phyloP scores from a whole-genome alignment of 1,284 basidiomycete genomes.

The Xanthoconium separans region DNA sequence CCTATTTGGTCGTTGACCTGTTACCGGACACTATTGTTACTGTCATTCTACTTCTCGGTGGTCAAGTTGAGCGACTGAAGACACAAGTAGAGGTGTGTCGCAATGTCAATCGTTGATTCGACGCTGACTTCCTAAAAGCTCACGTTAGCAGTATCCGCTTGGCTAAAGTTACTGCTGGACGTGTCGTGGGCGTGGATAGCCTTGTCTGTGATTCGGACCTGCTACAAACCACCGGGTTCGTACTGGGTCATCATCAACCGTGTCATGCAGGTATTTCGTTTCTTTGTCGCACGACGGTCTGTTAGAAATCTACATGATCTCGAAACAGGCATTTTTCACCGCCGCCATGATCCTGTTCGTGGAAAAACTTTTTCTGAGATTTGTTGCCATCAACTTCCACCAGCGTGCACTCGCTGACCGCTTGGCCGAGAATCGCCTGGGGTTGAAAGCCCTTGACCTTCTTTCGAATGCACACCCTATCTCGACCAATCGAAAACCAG shows the following conservation, averaged over 20 bases:
- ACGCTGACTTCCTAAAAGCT: slow-evolving; percentile 40
- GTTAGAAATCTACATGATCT: slow-evolving; percentile 1
- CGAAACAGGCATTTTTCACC: slow-evolving; percentile 59
- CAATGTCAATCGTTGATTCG: not conserved
- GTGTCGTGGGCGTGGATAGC: slow-evolving; percentile 71
- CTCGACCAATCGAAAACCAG: slow-evolving; percentile 27
- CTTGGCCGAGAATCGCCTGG: slow-evolving; percentile 65
- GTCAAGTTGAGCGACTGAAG: slow-evolving; percentile 62
- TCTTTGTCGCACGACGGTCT: not conserved
- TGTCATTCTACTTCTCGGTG: slow-evolving; percentile 54
- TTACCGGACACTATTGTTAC: slow-evolving; percentile 58
- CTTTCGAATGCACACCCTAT: slow-evolving; percentile 62
- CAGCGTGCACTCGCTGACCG: slow-evolving; percentile 72
- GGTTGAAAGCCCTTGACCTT: slow-evolving; percentile 64
- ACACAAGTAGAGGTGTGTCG: slow-evolving; percentile 59
- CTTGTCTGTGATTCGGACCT: slow-evolving; percentile 56
- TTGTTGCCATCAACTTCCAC: slow-evolving; percentile 79
- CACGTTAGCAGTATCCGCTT: slow-evolving; percentile 65
- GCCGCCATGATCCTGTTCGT: slow-evolving; percentile 59
- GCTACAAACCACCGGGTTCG: slow-evolving; percentile 56
- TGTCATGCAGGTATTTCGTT: slow-evolving; percentile 55
- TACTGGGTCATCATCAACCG: slow-evolving; percentile 73
- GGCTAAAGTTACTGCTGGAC: slow-evolving; percentile 68
- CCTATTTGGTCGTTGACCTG: slow-evolving; percentile 63
- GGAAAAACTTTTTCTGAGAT: slow-evolving; percentile 71